Conservation (phyloP, 2,329 filamentous ascomycete genomes). For the Metarhizium brunneum region DNA sequence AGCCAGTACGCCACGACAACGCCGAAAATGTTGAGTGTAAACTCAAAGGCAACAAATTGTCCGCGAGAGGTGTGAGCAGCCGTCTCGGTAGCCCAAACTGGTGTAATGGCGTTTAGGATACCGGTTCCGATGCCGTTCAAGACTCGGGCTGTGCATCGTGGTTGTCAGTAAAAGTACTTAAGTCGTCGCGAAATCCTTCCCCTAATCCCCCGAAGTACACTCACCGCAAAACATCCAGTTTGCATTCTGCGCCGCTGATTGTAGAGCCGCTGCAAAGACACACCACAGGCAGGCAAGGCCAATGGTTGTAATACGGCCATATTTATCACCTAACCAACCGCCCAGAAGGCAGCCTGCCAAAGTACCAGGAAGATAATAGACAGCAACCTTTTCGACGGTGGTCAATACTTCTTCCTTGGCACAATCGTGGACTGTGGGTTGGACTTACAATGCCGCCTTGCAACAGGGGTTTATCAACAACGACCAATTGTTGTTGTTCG, state of each 20-base stretch:
- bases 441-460: slow-evolving; percentile 37
- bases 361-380: slow-evolving; percentile 39
- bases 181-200: slow-evolving; percentile 24
- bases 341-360: slow-evolving; percentile 41
- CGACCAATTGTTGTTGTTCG: slow-evolving; percentile 36
- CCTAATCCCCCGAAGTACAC: slow-evolving; percentile 26
- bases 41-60: slow-evolving; percentile 62
- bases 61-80: slow-evolving; percentile 47
- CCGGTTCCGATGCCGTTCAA: slow-evolving; percentile 44
- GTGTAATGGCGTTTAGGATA: slow-evolving; percentile 38
- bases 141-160: slow-evolving; percentile 32
- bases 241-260: slow-evolving; percentile 55
- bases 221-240: slow-evolving; percentile 61
- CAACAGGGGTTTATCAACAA: slow-evolving; percentile 44
- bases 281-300: slow-evolving; percentile 48
- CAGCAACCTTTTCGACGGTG: slow-evolving; percentile 18
- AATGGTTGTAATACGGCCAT: slow-evolving; percentile 48
- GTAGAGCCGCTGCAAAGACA: slow-evolving; percentile 51
- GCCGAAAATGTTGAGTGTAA: slow-evolving; percentile 64
- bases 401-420: neutral
- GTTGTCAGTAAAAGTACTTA: slow-evolving; percentile 42
- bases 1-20: slow-evolving; percentile 53
- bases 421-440: neutral
- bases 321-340: slow-evolving; percentile 39
- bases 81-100: slow-evolving; percentile 38